Evolutionary conservation across 1,284 basidiomycete species (phyloP).

Genomic region (Puccinia triticina): DNA sequence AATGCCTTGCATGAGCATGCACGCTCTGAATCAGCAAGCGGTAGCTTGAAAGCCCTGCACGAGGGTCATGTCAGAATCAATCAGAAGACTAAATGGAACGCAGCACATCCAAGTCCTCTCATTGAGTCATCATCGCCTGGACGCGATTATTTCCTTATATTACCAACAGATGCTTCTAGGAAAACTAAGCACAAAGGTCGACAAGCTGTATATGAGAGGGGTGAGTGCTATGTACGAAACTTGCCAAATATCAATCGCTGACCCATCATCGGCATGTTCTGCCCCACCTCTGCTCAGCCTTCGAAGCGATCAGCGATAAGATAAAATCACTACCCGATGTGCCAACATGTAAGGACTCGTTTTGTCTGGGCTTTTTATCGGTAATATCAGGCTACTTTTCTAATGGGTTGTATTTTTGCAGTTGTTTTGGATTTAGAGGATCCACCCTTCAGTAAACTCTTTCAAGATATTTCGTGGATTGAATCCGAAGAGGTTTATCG

Average conservation of each 20-base stretch:
- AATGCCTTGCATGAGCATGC: slow-evolving; percentile 44
- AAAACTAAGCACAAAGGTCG: slow-evolving; percentile 46
- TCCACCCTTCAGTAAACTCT: slow-evolving; percentile 31
- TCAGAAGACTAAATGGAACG: slow-evolving; percentile 31
- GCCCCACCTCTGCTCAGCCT: slow-evolving; percentile 25
- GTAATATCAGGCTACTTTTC: neutral
- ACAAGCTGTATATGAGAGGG: slow-evolving; percentile 44
- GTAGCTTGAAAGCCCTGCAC: slow-evolving; percentile 22
- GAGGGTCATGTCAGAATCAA: slow-evolving; percentile 14
- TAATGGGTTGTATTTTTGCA: neutral
- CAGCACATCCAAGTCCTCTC: slow-evolving; percentile 1
- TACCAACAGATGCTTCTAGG: slow-evolving; percentile 34
- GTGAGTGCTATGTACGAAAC: neutral
- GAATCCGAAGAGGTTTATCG: slow-evolving; percentile 49
- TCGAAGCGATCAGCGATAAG: slow-evolving; percentile 38
- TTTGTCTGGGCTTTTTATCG: neutral
- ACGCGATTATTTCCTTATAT: slow-evolving; percentile 30
- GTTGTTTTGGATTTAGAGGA: slow-evolving; percentile 49
- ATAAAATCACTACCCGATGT: slow-evolving; percentile 42
- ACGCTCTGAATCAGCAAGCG: slow-evolving; percentile 22
- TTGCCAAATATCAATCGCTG: neutral
- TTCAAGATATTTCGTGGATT: slow-evolving; percentile 31
- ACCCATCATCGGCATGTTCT: neutral
- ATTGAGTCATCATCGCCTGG: slow-evolving; percentile 37
- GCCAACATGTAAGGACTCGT: slow-evolving; percentile 37